These are phyloP conservation scores for Tylopilus sp. DNA, from an alignment of 768 basidiomycete genomes.

Conservation along the genomic window DNA sequence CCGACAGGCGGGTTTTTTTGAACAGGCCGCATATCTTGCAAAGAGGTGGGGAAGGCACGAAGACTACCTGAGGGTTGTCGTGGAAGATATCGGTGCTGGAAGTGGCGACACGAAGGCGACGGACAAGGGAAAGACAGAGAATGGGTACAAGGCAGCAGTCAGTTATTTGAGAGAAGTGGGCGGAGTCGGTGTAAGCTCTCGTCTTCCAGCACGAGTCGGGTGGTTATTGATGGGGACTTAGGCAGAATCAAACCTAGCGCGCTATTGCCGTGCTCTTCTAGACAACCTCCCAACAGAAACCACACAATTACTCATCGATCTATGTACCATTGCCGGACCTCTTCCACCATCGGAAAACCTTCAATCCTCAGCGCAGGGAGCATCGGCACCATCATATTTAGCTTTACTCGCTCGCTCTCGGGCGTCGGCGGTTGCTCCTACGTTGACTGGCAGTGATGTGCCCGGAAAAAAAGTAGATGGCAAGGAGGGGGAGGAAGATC, in stretches of 20 bases:
- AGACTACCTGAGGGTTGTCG: conserved; percentile 89
- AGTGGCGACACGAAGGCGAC: conserved; percentile 1
- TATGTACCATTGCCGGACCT: conserved; percentile 70
- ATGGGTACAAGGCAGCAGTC: conserved; percentile 68
- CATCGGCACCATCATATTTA: conserved; percentile 59
- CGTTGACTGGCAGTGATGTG: conserved; percentile 35
- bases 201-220: not conserved
- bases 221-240: conserved; percentile 25
- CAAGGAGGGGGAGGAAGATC: conserved; percentile 16
- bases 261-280: conserved; percentile 87
- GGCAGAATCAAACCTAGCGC: conserved; percentile 83
- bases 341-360: conserved; percentile 34
- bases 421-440: conserved; percentile 40
- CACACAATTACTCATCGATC: conserved; percentile 85
- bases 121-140: conserved; percentile 36
- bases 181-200: conserved; percentile 63
- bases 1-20: conserved; percentile 93
- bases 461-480: conserved; percentile 18
- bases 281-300: conserved; percentile 82
- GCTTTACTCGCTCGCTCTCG: conserved; percentile 77
- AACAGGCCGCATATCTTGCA: conserved; percentile 92
- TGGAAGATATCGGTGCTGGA: conserved; percentile 73
- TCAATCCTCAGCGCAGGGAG: conserved; percentile 23
- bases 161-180: conserved; percentile 77
- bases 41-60: conserved; percentile 89